Conservation (phyloP, 2,329 filamentous ascomycete species). For the Akanthomyces lecanii region DNA sequence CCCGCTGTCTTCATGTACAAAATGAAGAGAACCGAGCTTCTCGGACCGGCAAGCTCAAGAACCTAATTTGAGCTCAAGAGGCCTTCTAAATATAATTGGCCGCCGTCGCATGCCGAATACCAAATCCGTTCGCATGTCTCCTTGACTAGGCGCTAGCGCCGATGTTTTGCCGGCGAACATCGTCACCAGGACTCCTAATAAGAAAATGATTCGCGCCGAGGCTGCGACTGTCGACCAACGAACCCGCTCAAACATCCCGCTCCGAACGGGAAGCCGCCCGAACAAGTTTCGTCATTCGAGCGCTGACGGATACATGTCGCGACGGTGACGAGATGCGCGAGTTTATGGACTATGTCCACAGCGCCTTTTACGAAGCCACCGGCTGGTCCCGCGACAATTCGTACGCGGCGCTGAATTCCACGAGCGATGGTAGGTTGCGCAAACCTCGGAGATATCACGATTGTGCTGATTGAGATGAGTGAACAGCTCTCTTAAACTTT, state of each 20-base stretch:
- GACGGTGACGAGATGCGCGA: constrained; percentile 66
- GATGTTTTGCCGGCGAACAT: constrained; percentile 6
- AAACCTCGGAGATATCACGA: background rate
- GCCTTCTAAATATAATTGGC: too few relatives aligned
- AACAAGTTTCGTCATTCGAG: background rate
- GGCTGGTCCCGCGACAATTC: constrained; percentile 91
- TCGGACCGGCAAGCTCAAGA: too few relatives aligned
- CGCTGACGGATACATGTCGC: background rate
- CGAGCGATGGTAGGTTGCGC: constrained; percentile 63
- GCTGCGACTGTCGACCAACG: too few relatives aligned
- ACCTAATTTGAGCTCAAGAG: too few relatives aligned
- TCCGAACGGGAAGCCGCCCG: too few relatives aligned
- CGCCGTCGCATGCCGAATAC: too few relatives aligned
- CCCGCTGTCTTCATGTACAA: too few relatives aligned
- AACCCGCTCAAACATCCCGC: too few relatives aligned
- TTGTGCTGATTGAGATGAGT: background rate
- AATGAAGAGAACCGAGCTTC: too few relatives aligned
- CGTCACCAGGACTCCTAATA: background rate
- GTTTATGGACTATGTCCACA: constrained; percentile 96
- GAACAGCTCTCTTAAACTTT: constrained; percentile 78
- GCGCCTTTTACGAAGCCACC: constrained; percentile 81
- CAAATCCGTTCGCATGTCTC: background rate
- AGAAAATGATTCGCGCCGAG: background rate
- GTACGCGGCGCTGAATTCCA: constrained; percentile 80
- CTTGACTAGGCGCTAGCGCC: background rate